Evolutionary conservation across 192 early-diverging fungal genomes (phyloP).

Genomic region (Umbelopsis vinacea): DNA sequence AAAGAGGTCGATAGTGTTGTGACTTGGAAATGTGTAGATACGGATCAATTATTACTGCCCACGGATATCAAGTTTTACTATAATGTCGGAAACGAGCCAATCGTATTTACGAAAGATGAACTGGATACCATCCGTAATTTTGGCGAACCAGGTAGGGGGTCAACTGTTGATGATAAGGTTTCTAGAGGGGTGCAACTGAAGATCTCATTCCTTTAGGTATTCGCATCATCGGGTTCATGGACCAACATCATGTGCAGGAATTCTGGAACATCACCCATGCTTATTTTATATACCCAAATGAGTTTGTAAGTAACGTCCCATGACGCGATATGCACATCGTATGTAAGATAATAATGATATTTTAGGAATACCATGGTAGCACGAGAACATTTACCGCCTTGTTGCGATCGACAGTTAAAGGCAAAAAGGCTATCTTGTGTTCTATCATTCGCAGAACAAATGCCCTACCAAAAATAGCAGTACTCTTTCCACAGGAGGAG

Average conservation of each 20-base stretch:
- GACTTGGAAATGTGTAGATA: conserved; percentile 67
- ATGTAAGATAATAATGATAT: background rate
- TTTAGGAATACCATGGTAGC: conserved; percentile 68
- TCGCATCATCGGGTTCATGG: conserved; percentile 75
- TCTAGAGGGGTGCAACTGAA: no score
- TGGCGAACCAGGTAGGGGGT: conserved; percentile 61
- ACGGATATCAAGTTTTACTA: conserved; percentile 72
- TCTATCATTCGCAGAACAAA: conserved; percentile 59
- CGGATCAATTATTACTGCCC: conserved; percentile 48
- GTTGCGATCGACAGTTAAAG: conserved; percentile 57
- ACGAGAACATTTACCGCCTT: conserved; percentile 70
- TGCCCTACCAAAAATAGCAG: conserved; percentile 60
- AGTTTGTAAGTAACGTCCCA: conserved; percentile 48
- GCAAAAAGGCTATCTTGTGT: conserved; percentile 71
- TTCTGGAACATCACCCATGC: conserved; percentile 70
- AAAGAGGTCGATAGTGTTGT: conserved; percentile 60
- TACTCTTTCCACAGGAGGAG: conserved; percentile 70
- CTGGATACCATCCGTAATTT: conserved; percentile 61
- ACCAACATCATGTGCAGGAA: conserved; percentile 41
- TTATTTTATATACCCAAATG: conserved; percentile 79
- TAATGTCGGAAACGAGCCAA: conserved; percentile 68
- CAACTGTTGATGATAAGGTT: background rate
- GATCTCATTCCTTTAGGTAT: conserved; percentile 50
- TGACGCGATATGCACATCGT: background rate
- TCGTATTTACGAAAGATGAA: conserved; percentile 77